Evolutionary conservation across 805 yeast species (phyloP).

Genomic region (Candida cerambycidarum): DNA sequence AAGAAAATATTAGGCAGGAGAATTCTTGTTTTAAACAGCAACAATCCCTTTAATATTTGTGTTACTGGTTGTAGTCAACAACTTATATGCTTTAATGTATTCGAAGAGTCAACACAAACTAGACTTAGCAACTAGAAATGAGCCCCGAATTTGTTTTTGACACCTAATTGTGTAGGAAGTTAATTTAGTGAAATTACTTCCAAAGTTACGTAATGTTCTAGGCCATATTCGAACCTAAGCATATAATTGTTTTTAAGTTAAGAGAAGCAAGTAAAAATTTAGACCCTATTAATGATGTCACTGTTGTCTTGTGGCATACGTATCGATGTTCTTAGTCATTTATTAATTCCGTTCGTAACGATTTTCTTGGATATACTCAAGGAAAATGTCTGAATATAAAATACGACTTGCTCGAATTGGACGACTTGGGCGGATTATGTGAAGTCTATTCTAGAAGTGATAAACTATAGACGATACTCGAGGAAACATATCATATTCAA

Average conservation of each 20-base stretch:
- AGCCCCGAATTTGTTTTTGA: neutral
- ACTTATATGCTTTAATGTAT: too few relatives aligned
- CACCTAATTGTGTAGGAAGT: neutral
- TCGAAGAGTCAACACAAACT: too few relatives aligned
- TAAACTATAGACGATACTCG: too few relatives aligned
- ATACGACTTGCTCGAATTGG: slow-evolving; percentile 1
- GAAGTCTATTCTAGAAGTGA: neutral
- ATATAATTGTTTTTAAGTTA: too few relatives aligned
- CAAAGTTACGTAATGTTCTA: neutral
- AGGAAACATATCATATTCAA: too few relatives aligned
- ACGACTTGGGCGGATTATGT: neutral
- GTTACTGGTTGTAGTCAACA: too few relatives aligned
- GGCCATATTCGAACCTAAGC: neutral
- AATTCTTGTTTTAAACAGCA: neutral
- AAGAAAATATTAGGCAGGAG: neutral
- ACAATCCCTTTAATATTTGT: too few relatives aligned
- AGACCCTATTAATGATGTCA: neutral
- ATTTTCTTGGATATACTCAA: neutral
- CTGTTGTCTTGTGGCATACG: neutral
- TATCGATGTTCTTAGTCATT: too few relatives aligned
- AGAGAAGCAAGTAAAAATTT: too few relatives aligned
- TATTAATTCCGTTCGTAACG: neutral
- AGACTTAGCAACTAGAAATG: neutral
- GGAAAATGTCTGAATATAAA: slow-evolving; percentile 1
- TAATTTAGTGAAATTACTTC: neutral